Conservation (phyloP, 2,329 filamentous ascomycete genomes). For the Fusarium bulbicola region DNA sequence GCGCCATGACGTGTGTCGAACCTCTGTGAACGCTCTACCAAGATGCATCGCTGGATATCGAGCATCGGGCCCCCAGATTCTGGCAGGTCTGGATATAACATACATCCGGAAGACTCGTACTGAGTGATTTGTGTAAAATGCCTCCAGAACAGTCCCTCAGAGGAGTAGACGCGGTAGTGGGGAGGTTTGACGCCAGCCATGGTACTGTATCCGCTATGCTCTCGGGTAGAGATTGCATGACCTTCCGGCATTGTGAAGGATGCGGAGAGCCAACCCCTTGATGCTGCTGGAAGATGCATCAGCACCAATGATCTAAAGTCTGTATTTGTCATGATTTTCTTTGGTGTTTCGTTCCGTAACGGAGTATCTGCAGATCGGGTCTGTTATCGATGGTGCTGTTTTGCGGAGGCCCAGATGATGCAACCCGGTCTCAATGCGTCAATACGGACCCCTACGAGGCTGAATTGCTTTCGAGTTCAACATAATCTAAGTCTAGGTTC, state of each 20-base stretch:
- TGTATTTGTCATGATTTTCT: background rate
- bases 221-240: accelerated
- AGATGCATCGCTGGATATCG: background rate
- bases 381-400: background rate
- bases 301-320: background rate
- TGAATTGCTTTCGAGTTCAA: background rate
- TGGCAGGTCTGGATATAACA: background rate
- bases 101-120: background rate
- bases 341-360: background rate
- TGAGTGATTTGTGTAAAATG: accelerated
- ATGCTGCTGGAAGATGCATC: background rate
- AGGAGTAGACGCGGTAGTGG: background rate
- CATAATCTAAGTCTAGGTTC: background rate
- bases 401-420: background rate
- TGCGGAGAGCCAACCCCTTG: background rate
- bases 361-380: background rate
- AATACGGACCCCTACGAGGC: background rate
- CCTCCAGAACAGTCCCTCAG: accelerated
- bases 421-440: background rate
- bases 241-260: too few relatives aligned
- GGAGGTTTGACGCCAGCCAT: background rate
- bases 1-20: accelerated
- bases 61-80: background rate
- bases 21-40: background rate
- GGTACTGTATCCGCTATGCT: background rate